Base-by-base conservation (phyloP, 2,329 filamentous ascomycete species). In the Fusarium brevicatenulatum region DNA sequence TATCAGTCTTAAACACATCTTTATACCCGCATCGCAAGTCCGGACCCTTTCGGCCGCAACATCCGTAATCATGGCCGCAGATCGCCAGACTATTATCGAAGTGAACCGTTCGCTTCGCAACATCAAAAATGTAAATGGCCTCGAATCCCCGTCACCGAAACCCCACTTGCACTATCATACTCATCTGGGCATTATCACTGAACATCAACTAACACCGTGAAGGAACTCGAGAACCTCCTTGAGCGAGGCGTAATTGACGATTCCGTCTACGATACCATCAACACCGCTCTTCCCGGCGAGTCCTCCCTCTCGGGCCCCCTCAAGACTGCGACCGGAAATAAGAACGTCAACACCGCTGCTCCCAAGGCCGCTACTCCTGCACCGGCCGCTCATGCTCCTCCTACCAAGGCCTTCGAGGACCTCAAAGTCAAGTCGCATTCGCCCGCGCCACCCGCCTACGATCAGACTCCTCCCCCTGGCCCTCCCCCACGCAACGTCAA, bases 181-280 rank as follows among this genome's bases (percentile, higher is more conserved):
- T 8, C 34, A 25, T 12, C 13, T 21, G 43, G 34, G 16, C 19
- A 23, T 36, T 15, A 10, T 53, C 23, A 43, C 32, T 19, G 39
- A 40, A 28, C 12, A 43, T 30, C 36, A 46, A 37, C 64, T 77
- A 34, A 78, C 52, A 30, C 16, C 12, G 9, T 11, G 1, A 75
- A 97, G 95, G 95, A 98, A 85, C 92, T 98, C 68, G 95, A 97
- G 83, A 93, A 91, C 76, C 93, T 98, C 69, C 89, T 94, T 75
- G 95, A 97, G 81, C 90, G 92, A 78, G 91, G 91, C 74, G 87
- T 95, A 79, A 93, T 98, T 81, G 90, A 88, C 71, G 91, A 93
- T 67, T 85, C 90, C 63, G 90, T 92, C 79, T 94, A 95, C 80
- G 91, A 93, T 78, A 88, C 87, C 57, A 94, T 98, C 81, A 87